Evolutionary conservation across 2,329 filamentous ascomycete species (phyloP).

Genomic region (Pseudophaeomoniella oleicola): DNA sequence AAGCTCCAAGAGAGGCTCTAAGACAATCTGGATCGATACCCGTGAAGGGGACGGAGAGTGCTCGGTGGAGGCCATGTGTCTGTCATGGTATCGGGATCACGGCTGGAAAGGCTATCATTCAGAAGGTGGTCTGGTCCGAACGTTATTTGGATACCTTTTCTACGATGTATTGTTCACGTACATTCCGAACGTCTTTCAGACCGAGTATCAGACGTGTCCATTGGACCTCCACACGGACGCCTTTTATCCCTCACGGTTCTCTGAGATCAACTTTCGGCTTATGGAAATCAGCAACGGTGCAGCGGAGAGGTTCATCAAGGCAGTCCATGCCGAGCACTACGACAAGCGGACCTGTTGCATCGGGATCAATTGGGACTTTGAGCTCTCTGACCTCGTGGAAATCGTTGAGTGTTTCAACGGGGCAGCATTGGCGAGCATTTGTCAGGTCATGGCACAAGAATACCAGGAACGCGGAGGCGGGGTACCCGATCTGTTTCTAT

Average conservation of each 20-base stretch:
- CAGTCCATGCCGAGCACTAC: conserved; percentile 54
- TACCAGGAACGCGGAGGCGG: conserved; percentile 76
- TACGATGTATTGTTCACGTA: conserved; percentile 87
- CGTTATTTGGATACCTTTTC: conserved; percentile 79
- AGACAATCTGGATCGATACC: conserved; percentile 82
- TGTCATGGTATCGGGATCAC: conserved; percentile 65
- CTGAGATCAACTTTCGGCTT: conserved; percentile 76
- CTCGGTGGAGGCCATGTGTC: conserved; percentile 85
- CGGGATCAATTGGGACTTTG: conserved; percentile 82
- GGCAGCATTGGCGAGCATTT: conserved; percentile 67
- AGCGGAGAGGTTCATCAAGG: conserved; percentile 50
- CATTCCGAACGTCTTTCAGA: conserved; percentile 94
- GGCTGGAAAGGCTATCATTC: conserved; percentile 94
- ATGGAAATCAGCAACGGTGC: conserved; percentile 77
- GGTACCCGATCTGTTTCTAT: conserved; percentile 84
- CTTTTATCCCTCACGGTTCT: conserved; percentile 74
- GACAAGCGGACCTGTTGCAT: conserved; percentile 71
- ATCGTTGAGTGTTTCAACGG: conserved; percentile 66
- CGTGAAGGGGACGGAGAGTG: conserved; percentile 56
- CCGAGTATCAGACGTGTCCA: conserved; percentile 83
- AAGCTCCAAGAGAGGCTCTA: conserved; percentile 27
- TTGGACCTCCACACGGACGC: conserved; percentile 85
- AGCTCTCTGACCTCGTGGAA: conserved; percentile 62
- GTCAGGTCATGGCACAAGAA: conserved; percentile 91
- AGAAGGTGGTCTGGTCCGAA: conserved; percentile 85